These are phyloP conservation scores for Anthracocystis panici-leucophaei DNA, from an alignment of 1,284 basidiomycete genomes.

Conservation along the genomic window DNA sequence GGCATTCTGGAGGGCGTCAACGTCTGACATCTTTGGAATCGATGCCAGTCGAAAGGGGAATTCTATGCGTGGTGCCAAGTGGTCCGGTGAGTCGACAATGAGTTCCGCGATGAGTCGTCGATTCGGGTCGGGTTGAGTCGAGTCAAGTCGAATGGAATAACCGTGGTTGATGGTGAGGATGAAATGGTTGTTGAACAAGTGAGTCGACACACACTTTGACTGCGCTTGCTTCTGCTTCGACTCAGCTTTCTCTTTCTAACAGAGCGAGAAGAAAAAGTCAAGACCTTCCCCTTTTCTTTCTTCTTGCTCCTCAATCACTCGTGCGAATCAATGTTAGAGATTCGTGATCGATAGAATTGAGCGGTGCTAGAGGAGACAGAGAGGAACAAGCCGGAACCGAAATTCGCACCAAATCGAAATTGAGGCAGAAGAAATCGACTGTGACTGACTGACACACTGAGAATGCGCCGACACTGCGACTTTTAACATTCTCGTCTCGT, in stretches of 20 bases:
- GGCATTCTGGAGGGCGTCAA: constrained; percentile 28
- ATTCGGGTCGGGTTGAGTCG: constrained; percentile 2
- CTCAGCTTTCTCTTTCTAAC: constrained; percentile 16
- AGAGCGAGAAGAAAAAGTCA: constrained; percentile 5
- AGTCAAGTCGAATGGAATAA: not conserved
- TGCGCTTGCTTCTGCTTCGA: constrained; percentile 1
- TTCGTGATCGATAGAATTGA: constrained; percentile 33
- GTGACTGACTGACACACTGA: not conserved
- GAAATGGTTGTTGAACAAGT: not conserved
- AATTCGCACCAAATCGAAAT: constrained; percentile 1
- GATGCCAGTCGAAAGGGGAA: not conserved
- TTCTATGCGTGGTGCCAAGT: not conserved
- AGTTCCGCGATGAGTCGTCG: not conserved
- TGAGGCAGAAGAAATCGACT: not conserved
- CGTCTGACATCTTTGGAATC: constrained; percentile 28
- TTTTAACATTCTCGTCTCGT: constrained; percentile 14
- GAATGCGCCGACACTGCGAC: not conserved
- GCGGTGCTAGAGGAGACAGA: constrained; percentile 2
- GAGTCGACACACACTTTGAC: not conserved
- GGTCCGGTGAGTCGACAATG: constrained; percentile 2
- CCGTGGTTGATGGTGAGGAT: constrained; percentile 1
- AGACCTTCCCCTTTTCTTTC: constrained; percentile 62
- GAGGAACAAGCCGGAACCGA: constrained; percentile 43
- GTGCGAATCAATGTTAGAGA: constrained; percentile 5
- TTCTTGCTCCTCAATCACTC: constrained; percentile 72